Percentiles rank a stretch among this genome's conserved stretches.
Conservation (phyloP, 1,284 basidiomycete genomes). For the Apiotrichum mycotoxinovorans region DNA sequence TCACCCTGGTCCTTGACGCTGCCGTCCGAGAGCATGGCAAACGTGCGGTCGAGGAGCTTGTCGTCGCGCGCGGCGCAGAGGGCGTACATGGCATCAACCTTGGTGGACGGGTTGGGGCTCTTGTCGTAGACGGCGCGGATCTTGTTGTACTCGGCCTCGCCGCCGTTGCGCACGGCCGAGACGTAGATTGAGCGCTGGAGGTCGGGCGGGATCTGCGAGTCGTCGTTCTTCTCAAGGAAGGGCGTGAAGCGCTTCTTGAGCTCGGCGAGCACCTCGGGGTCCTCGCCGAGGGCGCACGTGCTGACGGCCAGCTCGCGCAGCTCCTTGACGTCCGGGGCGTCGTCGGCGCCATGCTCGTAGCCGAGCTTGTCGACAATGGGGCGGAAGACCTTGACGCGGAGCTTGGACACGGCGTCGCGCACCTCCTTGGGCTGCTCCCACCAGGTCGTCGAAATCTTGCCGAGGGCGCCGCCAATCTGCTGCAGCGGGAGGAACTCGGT, state of each 20-base stretch:
- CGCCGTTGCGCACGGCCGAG: slow-evolving; percentile 66
- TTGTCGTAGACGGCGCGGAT: slow-evolving; percentile 67
- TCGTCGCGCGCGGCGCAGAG: slow-evolving; percentile 38
- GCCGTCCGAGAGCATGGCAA: slow-evolving; percentile 56
- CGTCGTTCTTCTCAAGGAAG: slow-evolving; percentile 69
- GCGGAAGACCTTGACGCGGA: slow-evolving; percentile 69
- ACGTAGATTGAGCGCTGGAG: slow-evolving; percentile 54
- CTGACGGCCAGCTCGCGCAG: slow-evolving; percentile 73
- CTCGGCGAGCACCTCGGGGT: slow-evolving; percentile 67
- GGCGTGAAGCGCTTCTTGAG: slow-evolving; percentile 69
- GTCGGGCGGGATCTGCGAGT: slow-evolving; percentile 74
- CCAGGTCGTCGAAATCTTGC: slow-evolving; percentile 66
- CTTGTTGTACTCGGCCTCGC: slow-evolving; percentile 71
- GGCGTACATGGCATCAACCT: slow-evolving; percentile 63
- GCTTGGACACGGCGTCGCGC: slow-evolving; percentile 60
- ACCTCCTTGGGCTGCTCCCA: slow-evolving; percentile 72
- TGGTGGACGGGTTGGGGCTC: slow-evolving; percentile 67
- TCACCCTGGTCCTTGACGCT: slow-evolving; percentile 58
- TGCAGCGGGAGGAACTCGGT: slow-evolving; percentile 58
- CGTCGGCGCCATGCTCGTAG: slow-evolving; percentile 67
- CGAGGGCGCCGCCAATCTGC: slow-evolving; percentile 52
- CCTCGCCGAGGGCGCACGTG: slow-evolving; percentile 62
- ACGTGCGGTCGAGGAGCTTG: slow-evolving; percentile 58
- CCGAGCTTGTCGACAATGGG: slow-evolving; percentile 77
- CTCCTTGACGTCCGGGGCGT: slow-evolving; percentile 68